These are phyloP conservation scores for Aspergillus puulaauensis DNA, from an alignment of 2,329 filamentous ascomycete species.

Conservation along the genomic window DNA sequence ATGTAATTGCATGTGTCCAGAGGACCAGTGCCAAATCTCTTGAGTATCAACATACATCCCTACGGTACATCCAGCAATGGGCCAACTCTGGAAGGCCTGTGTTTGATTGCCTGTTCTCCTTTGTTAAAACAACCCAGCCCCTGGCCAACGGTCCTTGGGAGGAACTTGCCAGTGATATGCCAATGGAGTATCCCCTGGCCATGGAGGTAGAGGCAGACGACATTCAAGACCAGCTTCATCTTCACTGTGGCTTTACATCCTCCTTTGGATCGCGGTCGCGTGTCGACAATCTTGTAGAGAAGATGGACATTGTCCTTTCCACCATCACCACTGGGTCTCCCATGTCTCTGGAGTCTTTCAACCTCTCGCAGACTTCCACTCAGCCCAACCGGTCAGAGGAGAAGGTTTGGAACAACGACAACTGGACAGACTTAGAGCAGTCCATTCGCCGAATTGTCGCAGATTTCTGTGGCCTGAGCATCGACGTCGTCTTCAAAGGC, in stretches of 20 bases:
- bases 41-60: background rate
- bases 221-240: background rate
- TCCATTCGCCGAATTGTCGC: background rate
- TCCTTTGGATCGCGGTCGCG: too few species aligned
- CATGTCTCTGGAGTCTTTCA: background rate
- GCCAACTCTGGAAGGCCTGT: background rate
- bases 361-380: background rate
- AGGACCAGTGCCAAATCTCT: background rate
- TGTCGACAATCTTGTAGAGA: background rate
- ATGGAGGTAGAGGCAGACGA: background rate
- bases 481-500: background rate
- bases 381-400: rapidly evolving
- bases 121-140: background rate
- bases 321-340: rapidly evolving
- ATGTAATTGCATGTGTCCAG: background rate
- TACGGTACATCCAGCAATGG: background rate
- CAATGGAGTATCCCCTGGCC: background rate
- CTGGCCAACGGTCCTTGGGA: background rate
- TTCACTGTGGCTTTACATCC: background rate
- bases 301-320: background rate
- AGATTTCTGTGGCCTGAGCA: background rate
- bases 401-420: background rate
- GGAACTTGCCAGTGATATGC: background rate
- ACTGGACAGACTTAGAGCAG: background rate
- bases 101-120: background rate